Base-by-base conservation (phyloP, 106 monocot species). In the Allium fistulosum region DNA sequence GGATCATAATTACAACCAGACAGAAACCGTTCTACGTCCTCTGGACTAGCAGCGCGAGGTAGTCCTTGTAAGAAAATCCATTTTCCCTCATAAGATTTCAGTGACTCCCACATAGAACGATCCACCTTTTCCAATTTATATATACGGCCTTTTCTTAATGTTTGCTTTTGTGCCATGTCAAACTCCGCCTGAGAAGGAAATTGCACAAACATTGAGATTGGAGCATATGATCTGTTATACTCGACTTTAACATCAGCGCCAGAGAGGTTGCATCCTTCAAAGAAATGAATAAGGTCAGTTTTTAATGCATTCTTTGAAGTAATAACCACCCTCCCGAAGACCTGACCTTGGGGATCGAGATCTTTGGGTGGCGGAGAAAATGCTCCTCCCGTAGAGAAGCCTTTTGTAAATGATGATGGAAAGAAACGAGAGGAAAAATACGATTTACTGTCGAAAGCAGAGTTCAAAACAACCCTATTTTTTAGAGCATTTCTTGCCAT, bases 21-120 rank as follows among this genome's bases (percentile, higher is more conserved):
- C n/a, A 96, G 74, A 49, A 88, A 77, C 51, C 91, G 88, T 67
- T 92, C 96, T 18, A 96, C 62, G 59, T 88, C 86, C 46, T 92
- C 96, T 48, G 45, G 74, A 62, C 58, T 0, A 62, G 95, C 83
- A 70, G 78, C 88, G 22, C 79, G 67, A 53, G 85, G 83, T 26
- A 89, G 58, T 13, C 82, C 83, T 67, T 81, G 79, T 67, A 96
- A 26, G 50, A 91, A 62, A 63, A 88, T 71, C 95, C 76, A 58
- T 90, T 85, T 90, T 17, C 85, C 83, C 61, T 85, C 74, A 65
- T 69, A 83, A 15, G 84, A 71, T 26, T 51, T 26, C 16, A 64
- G 56, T 6, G 83, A 51, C 27, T 90, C 90, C 82, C 82, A 90
- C 15, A 71, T 63, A 9, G 71, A 65, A 17, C 80, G 80, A 71